Conservation (phyloP, 495 filamentous ascomycete genomes). For the Neurospora sp. region DNA sequence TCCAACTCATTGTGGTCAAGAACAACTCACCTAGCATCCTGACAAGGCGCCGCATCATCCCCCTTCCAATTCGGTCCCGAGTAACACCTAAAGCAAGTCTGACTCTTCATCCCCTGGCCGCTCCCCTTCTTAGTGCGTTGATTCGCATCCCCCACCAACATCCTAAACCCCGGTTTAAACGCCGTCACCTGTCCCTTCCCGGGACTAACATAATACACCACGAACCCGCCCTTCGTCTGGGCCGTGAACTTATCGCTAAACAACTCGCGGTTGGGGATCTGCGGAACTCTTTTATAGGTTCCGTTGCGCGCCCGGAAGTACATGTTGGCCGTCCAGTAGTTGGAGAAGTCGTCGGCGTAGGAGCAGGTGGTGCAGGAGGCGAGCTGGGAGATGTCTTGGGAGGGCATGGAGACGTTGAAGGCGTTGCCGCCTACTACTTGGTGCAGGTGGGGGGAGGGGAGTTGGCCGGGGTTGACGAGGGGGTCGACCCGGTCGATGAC, state of each 20-base stretch:
- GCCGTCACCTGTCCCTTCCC: slow-evolving; percentile 25
- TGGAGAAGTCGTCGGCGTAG: slow-evolving; percentile 29
- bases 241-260: slow-evolving; percentile 31
- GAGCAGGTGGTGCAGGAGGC: slow-evolving; percentile 29
- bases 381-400: slow-evolving; percentile 15
- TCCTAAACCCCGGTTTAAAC: slow-evolving; percentile 35
- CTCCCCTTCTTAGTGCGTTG: slow-evolving; percentile 16
- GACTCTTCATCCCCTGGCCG: slow-evolving; percentile 13
- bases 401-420: slow-evolving; percentile 24
- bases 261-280: slow-evolving; percentile 24
- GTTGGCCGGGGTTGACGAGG: slow-evolving; percentile 25
- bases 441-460: slow-evolving; percentile 29
- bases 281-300: slow-evolving; percentile 30
- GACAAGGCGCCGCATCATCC: slow-evolving; percentile 28
- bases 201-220: slow-evolving; percentile 33
- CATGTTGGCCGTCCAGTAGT: slow-evolving; percentile 38
- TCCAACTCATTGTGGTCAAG: neutral
- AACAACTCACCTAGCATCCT: slow-evolving; percentile 8
- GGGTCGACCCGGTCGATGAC: slow-evolving; percentile 29
- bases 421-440: slow-evolving; percentile 31
- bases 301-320: slow-evolving; percentile 34
- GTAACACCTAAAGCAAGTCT: slow-evolving; percentile 34
- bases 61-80: slow-evolving; percentile 25
- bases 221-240: slow-evolving; percentile 30
- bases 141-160: slow-evolving; percentile 28